Percentiles rank a stretch among this genome's conserved stretches.
Conservation (phyloP, 2,329 filamentous ascomycete species). For the Nemania serpens region DNA sequence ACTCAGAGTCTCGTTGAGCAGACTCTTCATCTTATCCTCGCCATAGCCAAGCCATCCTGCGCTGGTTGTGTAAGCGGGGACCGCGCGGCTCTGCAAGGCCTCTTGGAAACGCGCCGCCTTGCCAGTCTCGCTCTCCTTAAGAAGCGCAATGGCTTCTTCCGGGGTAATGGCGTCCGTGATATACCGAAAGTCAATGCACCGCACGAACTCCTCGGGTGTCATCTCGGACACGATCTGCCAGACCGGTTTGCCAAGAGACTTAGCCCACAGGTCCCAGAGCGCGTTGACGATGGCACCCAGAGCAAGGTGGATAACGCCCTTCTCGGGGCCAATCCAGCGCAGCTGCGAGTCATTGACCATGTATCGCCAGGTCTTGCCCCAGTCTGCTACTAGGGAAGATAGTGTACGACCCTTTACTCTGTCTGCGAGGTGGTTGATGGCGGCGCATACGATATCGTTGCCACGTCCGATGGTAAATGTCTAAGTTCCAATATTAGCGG, state of each 20-base stretch:
- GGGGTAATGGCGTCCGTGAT: slow-evolving; percentile 92
- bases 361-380: slow-evolving; percentile 88
- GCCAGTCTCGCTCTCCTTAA: slow-evolving; percentile 66
- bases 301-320: slow-evolving; percentile 91
- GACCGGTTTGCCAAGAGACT: slow-evolving; percentile 81
- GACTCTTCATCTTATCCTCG: slow-evolving; percentile 80
- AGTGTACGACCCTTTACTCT: slow-evolving; percentile 77
- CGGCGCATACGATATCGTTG: slow-evolving; percentile 89
- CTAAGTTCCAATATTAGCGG: slow-evolving; percentile 40
- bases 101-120: slow-evolving; percentile 76
- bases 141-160: slow-evolving; percentile 75
- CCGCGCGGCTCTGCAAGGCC: slow-evolving; percentile 73
- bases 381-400: slow-evolving; percentile 75
- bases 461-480: slow-evolving; percentile 86
- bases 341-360: slow-evolving; percentile 90
- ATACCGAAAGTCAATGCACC: slow-evolving; percentile 92
- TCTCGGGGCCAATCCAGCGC: slow-evolving; percentile 92
- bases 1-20: slow-evolving; percentile 74
- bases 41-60: slow-evolving; percentile 92
- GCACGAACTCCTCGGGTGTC: slow-evolving; percentile 83
- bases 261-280: slow-evolving; percentile 95
- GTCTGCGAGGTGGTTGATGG: slow-evolving; percentile 77
- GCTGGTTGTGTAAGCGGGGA: slow-evolving; percentile 88
- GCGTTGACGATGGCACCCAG: slow-evolving; percentile 89
- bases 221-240: slow-evolving; percentile 91